Evolutionary conservation across 2,329 filamentous ascomycete genomes (phyloP), one percentile per base, ranked within the genome.

Genomic region (Ramularia endophylla): DNA sequence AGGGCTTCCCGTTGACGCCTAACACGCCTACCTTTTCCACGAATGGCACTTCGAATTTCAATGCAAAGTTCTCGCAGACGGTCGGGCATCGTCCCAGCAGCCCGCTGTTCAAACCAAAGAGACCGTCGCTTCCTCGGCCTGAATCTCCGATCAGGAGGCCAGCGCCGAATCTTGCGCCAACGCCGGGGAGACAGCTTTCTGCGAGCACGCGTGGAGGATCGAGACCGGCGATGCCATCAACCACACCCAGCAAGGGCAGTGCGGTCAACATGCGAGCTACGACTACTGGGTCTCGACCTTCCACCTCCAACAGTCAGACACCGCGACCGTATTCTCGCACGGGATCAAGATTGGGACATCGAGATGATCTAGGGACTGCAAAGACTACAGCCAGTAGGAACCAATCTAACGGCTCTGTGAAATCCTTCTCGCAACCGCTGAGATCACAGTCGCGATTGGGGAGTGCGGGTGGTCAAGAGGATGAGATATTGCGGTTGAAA

Each of bases 71-170:
- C 67, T 92, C 87, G 60, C 86, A 94, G 64, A 94, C 89, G 0
- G 72, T 94, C 32, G 88, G 88, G 1, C 85, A 85, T 5, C 77
- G 83, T 58, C 80, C 82, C 19, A 63, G 80, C 17, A 90, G 84
- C 57, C 86, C 88, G 2, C 70, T 77, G 35, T 77, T 81, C 54
- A 89, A 85, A 61, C 69, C 75, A 4, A 80, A 77, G 53, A 79
- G 88, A 43, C 80, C 82, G 7, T 94, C 89, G 2, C 71, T 95
- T n/a, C 79, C 85, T 38, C 83, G 89, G 20, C 85, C 92, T 4
- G 89, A 95, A 50, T 95, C 90, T 2, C 92, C 90, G 3, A 72
- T 85, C 27, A 50, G 60, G 27, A 80, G 85, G 52, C 83, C 78
- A 54, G 66, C 79, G 34, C 80, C 81, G 42, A 76, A 63, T 41